Evolutionary conservation across 495 filamentous ascomycete genomes (phyloP).

Genomic region (Aspergillus saccharolyticus): DNA sequence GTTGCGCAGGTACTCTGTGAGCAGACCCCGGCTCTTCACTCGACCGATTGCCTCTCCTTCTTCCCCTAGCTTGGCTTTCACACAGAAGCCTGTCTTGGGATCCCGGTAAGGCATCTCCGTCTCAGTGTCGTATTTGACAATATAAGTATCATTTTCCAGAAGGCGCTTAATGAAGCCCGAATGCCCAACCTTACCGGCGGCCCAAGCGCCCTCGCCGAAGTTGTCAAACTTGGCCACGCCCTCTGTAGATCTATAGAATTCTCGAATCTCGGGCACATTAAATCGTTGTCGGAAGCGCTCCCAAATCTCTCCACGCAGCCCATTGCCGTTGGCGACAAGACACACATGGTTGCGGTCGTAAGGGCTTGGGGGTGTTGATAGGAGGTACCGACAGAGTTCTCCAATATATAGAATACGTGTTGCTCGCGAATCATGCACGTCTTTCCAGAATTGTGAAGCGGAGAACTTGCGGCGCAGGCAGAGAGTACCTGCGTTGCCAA

Average conservation of each 20-base stretch:
- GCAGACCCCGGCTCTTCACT: constrained; percentile 57
- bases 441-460: constrained; percentile 79
- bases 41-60: constrained; percentile 77
- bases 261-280: constrained; percentile 69
- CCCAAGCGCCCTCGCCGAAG: constrained; percentile 63
- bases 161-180: constrained; percentile 57
- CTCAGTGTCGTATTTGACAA: constrained; percentile 69
- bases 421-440: constrained; percentile 68
- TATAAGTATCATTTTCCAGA: constrained; percentile 47
- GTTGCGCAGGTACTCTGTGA: constrained; percentile 82
- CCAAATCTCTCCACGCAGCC: constrained; percentile 90
- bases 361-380: constrained; percentile 65
- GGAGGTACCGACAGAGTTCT: constrained; percentile 86
- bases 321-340: constrained; percentile 79
- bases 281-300: constrained; percentile 79
- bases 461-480: constrained; percentile 69
- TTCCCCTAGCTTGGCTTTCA: constrained; percentile 51
- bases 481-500: constrained; percentile 40
- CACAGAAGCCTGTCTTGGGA: constrained; percentile 66
- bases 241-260: constrained; percentile 91
- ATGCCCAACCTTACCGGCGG: constrained; percentile 74
- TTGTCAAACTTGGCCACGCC: constrained; percentile 71
- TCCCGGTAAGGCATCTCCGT: constrained; percentile 68
- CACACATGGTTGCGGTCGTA: constrained; percentile 72
- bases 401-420: constrained; percentile 92